phyloP scores from a whole-genome alignment of 352 stramenopile species.

The Phytophthora citricola region DNA sequence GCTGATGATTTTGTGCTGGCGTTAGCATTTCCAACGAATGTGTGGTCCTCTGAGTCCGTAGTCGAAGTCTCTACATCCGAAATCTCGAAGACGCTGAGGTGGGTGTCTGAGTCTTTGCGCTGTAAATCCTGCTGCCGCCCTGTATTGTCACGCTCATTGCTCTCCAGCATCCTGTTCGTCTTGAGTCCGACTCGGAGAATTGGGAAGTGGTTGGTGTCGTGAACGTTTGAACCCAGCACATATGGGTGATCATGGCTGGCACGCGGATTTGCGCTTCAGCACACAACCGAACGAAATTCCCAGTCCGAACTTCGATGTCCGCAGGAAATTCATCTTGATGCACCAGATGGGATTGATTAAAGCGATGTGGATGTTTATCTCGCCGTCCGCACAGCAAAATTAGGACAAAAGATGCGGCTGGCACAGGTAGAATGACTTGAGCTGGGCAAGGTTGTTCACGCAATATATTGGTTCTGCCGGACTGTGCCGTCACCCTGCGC shows the following conservation, averaged over 20 bases:
- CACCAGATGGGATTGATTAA: constrained; percentile 1
- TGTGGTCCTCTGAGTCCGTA: constrained; percentile 16
- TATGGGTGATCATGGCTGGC: no score
- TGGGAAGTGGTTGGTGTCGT: constrained; percentile 9
- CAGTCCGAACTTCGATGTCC: no score
- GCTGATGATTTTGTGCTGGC: constrained; percentile 10
- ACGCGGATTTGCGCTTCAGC: no score
- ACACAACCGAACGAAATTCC: no score
- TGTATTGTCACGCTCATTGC: neutral
- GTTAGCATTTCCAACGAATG: constrained; percentile 8
- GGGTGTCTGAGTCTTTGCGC: constrained; percentile 5
- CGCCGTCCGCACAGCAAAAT: no score
- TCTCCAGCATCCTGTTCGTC: constrained; percentile 13
- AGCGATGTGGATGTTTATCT: constrained; percentile 1
- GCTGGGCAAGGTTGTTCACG: no score
- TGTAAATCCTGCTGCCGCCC: neutral
- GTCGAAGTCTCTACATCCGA: constrained; percentile 17
- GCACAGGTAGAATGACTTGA: no score
- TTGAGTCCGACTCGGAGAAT: constrained; percentile 1
- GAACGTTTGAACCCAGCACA: no score
- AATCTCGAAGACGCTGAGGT: constrained; percentile 24
- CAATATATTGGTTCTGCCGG: no score
- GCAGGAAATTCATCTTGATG: no score
- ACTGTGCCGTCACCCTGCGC: no score
- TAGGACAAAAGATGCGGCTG: no score